Percentiles rank a stretch among this genome's conserved stretches.
phyloP scores from a whole-genome alignment of 1,284 basidiomycete species.

The Melampsora occidentalis region DNA sequence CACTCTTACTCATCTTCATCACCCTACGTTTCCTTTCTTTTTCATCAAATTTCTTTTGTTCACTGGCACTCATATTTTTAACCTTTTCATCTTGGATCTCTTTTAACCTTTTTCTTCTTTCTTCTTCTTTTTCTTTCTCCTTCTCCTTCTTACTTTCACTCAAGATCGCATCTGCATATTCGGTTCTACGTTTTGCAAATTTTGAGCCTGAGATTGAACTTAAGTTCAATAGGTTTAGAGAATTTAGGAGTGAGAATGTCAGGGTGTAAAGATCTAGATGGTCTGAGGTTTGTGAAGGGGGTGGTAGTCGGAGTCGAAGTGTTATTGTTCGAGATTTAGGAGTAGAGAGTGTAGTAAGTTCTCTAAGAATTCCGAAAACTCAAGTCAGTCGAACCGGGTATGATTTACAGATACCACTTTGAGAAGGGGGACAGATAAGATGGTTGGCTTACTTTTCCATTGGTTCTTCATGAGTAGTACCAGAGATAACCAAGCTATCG shows the following conservation, averaged over 20 bases:
- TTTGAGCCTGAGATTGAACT: slow-evolving; percentile 10
- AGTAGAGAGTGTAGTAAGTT: slow-evolving; percentile 8
- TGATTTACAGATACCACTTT: background rate
- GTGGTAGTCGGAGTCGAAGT: slow-evolving; percentile 28
- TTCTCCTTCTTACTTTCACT: slow-evolving; percentile 16
- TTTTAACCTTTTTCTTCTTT: slow-evolving; percentile 32
- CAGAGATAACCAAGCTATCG: slow-evolving; percentile 37
- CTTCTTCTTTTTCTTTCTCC: slow-evolving; percentile 36
- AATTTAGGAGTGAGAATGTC: slow-evolving; percentile 29
- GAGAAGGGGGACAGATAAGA: background rate
- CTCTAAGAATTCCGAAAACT: background rate
- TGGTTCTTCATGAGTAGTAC: slow-evolving; percentile 28
- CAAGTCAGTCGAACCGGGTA: background rate
- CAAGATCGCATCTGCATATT: slow-evolving; percentile 13
- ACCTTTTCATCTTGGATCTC: slow-evolving; percentile 36
- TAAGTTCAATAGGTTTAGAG: slow-evolving; percentile 16
- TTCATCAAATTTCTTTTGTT: slow-evolving; percentile 37
- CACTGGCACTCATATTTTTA: slow-evolving; percentile 27
- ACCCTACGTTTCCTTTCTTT: slow-evolving; percentile 30
- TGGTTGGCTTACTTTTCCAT: background rate
- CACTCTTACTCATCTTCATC: slow-evolving; percentile 37
- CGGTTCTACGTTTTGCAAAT: slow-evolving; percentile 18
- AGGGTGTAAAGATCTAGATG: slow-evolving; percentile 15
- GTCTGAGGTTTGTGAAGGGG: slow-evolving; percentile 6
- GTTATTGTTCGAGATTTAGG: slow-evolving; percentile 32